A percentile compares a stretch with the other conserved stretches of the same genome.
Conservation (phyloP, 192 early-diverging fungal genomes). For the Backusella circina region DNA sequence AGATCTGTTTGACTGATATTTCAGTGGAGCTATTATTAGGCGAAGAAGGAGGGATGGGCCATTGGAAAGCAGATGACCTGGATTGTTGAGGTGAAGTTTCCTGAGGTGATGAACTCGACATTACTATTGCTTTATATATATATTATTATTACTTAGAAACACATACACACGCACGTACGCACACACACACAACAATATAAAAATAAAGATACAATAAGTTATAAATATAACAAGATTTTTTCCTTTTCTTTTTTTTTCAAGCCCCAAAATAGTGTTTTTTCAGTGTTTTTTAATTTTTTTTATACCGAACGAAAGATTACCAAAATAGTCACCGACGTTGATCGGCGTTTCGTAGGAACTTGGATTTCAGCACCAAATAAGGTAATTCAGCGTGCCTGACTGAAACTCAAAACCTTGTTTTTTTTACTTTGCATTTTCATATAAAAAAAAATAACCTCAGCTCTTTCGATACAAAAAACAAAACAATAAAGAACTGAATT, state of each 20-base stretch:
- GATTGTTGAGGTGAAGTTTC: neutral
- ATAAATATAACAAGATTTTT: constrained; percentile 6
- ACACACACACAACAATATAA: neutral
- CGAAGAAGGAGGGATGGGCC: constrained; percentile 21
- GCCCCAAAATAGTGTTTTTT: neutral
- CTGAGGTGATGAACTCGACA: constrained; percentile 9
- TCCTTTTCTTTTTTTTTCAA: neutral
- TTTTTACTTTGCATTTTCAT: neutral
- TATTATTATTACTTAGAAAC: neutral
- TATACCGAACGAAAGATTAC: neutral
- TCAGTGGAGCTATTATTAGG: constrained; percentile 9
- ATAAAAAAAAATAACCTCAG: neutral
- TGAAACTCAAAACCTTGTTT: neutral
- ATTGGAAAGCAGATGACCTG: constrained; percentile 20
- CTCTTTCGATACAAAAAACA: neutral
- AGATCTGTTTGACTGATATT: constrained; percentile 23
- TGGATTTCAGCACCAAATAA: neutral
- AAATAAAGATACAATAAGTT: neutral
- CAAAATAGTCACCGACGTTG: neutral
- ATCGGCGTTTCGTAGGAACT: constrained; percentile 3
- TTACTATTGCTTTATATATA: neutral
- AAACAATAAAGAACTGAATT: neutral
- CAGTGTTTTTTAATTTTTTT: neutral
- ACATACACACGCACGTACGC: neutral
- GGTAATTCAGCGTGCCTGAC: neutral